Base-by-base conservation (phyloP, 495 filamentous ascomycete species). In the Beverwykella pulmonaria region DNA sequence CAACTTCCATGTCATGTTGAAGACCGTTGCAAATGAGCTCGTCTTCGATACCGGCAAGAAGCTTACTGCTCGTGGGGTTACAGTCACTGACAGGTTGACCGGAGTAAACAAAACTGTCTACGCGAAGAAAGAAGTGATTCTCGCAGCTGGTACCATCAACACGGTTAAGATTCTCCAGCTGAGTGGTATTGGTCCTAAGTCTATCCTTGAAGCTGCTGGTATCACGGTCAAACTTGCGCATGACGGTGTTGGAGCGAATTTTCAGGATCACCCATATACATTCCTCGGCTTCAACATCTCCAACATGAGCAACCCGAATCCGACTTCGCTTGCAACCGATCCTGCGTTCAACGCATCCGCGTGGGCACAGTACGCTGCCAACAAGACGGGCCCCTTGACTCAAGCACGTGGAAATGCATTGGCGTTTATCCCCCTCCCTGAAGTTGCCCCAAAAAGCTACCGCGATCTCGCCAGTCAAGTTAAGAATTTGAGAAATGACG, bases 151-250 rank as follows among this genome's bases (percentile, higher is more conserved):
- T 7, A 77, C 80, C 0, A 72, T 87, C 14, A 83, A 87, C 61
- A 84, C 82, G 32, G 83, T 83, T 0, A 82, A 86, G 58, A 65
- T 87, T 6, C 73, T 87, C 6, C 82, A 86, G 63, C 72, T 86
- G 1, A 83, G 81, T 34, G 85, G 85, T 7, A 81, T 86, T 52
- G 85, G 85, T 5, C 78, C 80, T 1, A 68, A 68, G 9, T 73
- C 73, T 17, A 48, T 85, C 4, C 71, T 87, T 0, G 59, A 72
- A 17, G 54, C 63, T 29, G 78, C 79, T 23, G 74, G 76, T 1
- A 82, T 87, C 44, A 63, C 63, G 1, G 71, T 83, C 0, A 62
- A 80, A 0, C 69, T 82, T 5, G 78, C 86, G 55, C 71, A 84
- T 0, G 80, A 82, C 20, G 62, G 53, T 53, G 62, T 65, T 39